Evolutionary conservation across 805 yeast species (phyloP).

Genomic region (Lipomyces orientalis): DNA sequence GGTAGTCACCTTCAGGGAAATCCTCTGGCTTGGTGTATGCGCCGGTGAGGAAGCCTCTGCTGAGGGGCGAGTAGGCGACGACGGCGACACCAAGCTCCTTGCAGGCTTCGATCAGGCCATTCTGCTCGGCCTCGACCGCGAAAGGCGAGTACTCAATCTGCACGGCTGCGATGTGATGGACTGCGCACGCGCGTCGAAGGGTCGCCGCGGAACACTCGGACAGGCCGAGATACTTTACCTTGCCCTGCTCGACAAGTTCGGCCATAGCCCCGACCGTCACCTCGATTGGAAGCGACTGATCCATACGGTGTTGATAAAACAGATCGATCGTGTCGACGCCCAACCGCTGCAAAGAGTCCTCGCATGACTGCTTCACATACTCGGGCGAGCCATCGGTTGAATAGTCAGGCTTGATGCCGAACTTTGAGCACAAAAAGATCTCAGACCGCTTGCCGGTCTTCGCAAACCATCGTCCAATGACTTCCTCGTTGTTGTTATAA

Average conservation of each 20-base stretch:
- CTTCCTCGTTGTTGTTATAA: constrained; percentile 64
- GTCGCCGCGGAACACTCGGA: constrained; percentile 73
- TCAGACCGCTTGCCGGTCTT: constrained; percentile 55
- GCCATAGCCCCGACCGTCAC: constrained; percentile 62
- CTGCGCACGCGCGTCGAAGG: constrained; percentile 61
- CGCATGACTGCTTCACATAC: constrained; percentile 26
- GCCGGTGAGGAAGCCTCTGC: constrained; percentile 80
- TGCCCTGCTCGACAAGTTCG: constrained; percentile 66
- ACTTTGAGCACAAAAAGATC: constrained; percentile 66
- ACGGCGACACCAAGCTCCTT: constrained; percentile 66
- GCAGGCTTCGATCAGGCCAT: constrained; percentile 68
- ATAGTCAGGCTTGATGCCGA: constrained; percentile 52
- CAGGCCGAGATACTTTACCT: constrained; percentile 71
- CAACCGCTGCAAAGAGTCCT: constrained; percentile 26
- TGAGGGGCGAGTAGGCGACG: constrained; percentile 82
- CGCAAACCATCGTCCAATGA: constrained; percentile 59
- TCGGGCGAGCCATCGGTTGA: constrained; percentile 27
- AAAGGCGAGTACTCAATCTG: constrained; percentile 82
- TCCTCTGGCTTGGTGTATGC: constrained; percentile 53
- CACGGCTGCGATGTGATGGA: constrained; percentile 64
- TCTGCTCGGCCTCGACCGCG: constrained; percentile 61
- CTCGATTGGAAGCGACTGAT: constrained; percentile 60
- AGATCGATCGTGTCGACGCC: constrained; percentile 51
- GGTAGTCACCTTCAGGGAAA: constrained; percentile 60
- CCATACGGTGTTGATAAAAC: constrained; percentile 78